These are phyloP conservation scores for Solanum paucissectum DNA, from an alignment of 257 asterid genomes.

Conservation along the genomic window DNA sequence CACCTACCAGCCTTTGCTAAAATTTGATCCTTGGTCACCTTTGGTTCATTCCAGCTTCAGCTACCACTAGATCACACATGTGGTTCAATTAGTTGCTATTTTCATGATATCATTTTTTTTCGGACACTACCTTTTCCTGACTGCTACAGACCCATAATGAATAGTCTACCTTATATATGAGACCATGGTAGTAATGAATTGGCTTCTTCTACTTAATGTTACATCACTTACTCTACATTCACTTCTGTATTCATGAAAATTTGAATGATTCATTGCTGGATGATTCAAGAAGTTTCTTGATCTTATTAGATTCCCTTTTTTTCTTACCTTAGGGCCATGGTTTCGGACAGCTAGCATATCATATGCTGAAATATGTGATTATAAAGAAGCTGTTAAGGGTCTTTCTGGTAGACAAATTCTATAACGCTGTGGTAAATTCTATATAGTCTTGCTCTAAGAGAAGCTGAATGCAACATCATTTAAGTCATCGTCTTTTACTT, in stretches of 20 bases:
- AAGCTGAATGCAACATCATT: neutral
- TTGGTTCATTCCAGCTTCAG: neutral
- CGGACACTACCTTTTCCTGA: neutral
- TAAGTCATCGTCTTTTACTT: neutral
- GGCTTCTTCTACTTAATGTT: neutral
- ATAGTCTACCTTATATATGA: neutral
- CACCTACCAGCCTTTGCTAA: neutral
- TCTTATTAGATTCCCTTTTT: neutral
- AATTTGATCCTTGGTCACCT: neutral
- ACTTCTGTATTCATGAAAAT: neutral
- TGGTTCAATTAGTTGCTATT: neutral
- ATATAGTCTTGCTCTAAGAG: neutral
- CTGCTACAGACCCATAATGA: neutral
- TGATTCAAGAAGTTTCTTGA: neutral
- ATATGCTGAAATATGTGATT: slow-evolving; percentile 70
- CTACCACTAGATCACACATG: neutral
- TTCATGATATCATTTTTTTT: neutral
- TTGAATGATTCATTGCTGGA: neutral
- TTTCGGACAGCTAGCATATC: slow-evolving; percentile 69
- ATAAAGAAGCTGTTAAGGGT: slow-evolving; percentile 46
- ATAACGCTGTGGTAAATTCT: neutral
- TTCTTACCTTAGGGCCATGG: slow-evolving; percentile 67
- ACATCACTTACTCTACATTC: neutral
- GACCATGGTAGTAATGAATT: neutral
- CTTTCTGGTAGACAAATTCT: slow-evolving; percentile 46